Conservation (phyloP, 345 rosid species). For the Durio zibethinus region DNA sequence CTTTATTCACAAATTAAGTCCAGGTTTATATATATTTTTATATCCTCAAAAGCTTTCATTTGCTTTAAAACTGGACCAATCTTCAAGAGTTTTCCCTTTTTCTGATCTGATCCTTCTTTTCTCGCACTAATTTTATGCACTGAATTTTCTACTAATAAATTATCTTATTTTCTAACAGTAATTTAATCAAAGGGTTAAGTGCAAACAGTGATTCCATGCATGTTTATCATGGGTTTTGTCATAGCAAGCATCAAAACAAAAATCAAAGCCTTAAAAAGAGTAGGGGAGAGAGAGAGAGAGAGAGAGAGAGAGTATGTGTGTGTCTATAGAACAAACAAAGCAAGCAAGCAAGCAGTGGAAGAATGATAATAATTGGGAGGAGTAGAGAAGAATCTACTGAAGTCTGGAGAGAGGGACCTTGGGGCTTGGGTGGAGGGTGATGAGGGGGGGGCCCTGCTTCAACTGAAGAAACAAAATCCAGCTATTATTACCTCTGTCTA, state of each 20-base stretch:
- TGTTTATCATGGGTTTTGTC: not conserved
- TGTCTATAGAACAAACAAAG: not conserved
- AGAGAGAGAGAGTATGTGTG: not conserved
- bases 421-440: not conserved
- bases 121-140: no score
- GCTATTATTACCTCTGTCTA: conserved; percentile 42
- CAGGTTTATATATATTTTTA: no score
- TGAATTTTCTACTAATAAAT: no score
- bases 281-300: not conserved
- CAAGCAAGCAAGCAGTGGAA: conserved; percentile 1
- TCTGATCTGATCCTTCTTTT: no score
- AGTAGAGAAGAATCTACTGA: conserved; percentile 5
- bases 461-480: conserved; percentile 39
- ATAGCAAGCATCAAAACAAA: not conserved
- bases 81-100: not conserved
- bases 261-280: not conserved
- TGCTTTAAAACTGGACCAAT: not conserved
- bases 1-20: no score
- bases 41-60: not conserved
- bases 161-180: no score
- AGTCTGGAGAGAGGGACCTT: not conserved
- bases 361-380: conserved; percentile 16
- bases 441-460: conserved; percentile 25
- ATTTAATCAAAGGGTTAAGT: no score
- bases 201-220: not conserved